phyloP scores from a whole-genome alignment of 352 stramenopile species.

The Pythium aristosporum region DNA sequence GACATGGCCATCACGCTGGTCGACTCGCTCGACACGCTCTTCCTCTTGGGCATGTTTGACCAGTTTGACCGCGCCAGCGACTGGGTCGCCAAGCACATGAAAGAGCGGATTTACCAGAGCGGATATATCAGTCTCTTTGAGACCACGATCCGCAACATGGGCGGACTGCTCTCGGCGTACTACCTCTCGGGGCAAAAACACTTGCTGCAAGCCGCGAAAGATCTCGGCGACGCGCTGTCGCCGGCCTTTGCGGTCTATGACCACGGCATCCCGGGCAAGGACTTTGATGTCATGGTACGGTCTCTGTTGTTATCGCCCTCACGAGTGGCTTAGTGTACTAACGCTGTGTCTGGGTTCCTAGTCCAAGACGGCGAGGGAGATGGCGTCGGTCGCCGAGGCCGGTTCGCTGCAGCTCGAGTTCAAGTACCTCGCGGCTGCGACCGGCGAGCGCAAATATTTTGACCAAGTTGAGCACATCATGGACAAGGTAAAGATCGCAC shows the following conservation, averaged over 20 bases:
- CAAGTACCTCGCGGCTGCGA: conserved; percentile 70
- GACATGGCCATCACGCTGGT: conserved; percentile 82
- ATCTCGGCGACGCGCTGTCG: conserved; percentile 61
- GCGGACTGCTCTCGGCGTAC: conserved; percentile 68
- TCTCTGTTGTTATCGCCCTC: background rate
- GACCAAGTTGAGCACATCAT: conserved; percentile 73
- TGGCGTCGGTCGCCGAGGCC: conserved; percentile 62
- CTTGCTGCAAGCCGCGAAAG: conserved; percentile 56
- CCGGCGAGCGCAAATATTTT: conserved; percentile 54
- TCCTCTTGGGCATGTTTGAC: conserved; percentile 72
- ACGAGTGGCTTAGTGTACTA: background rate
- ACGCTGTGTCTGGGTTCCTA: conserved; percentile 5
- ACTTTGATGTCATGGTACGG: conserved; percentile 62
- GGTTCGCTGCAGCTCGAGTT: conserved; percentile 81
- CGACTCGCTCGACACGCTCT: conserved; percentile 78
- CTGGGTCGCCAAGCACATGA: conserved; percentile 67
- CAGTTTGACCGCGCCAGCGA: conserved; percentile 69
- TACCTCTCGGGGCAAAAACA: conserved; percentile 62
- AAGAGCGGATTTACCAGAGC: conserved; percentile 58
- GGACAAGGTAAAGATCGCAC: conserved; percentile 37
- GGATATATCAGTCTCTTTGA: conserved; percentile 79
- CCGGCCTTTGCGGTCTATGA: conserved; percentile 51
- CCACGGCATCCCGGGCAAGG: conserved; percentile 61
- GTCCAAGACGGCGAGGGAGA: conserved; percentile 35
- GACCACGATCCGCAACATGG: conserved; percentile 76